Evolutionary conservation across 768 basidiomycete species (phyloP), one percentile per base, ranked within the genome.

Genomic region (Gymnopilus dilepis): DNA sequence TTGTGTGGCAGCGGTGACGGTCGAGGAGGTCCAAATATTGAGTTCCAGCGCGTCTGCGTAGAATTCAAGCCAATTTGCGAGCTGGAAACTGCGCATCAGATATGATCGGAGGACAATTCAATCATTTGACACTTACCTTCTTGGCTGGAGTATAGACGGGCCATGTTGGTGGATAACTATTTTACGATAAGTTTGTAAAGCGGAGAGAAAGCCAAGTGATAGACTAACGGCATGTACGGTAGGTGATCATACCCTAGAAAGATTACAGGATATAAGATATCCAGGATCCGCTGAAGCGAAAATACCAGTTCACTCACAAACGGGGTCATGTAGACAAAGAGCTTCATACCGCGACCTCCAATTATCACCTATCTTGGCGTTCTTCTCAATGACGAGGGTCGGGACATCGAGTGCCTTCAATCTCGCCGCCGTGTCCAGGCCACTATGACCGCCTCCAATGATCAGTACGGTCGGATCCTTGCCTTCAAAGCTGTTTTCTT

Each of bases 321-420:
- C 85, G 22, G 86, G 82, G 70, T 88, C 86, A 68, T 91, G 89
- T 30, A 91, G 72, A 51, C 86, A 88, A 37, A 91, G 72, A 9
- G 86, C 82, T 59, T 88, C 83, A 69, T 92, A 91, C 28, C 91
- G 78, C 38, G 81, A 76, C 59, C 88, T 75, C 89, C 88, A 90
- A 50, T 83, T 84, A 67, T 90, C 83, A 0, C 90, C 89, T 24
- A 90, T 80, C 22, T 83, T 74, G 12, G 70, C 60, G 50, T 87
- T 82, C 71, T 80, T 85, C 70, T 94, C 92, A 43, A 93, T 76
- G 13, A 92, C 86, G 6, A 94, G 74, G 1, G 81, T 74, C 1
- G 76, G 66, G 12, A 92, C 73, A 17, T 82, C 86, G 26, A 91
- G 74, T 31, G 77, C 77, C 67, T 87, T 87, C 58, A 93, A 75